These are phyloP conservation scores for Plasmopara halstedii DNA, from an alignment of 352 stramenopile genomes.

Conservation along the genomic window DNA sequence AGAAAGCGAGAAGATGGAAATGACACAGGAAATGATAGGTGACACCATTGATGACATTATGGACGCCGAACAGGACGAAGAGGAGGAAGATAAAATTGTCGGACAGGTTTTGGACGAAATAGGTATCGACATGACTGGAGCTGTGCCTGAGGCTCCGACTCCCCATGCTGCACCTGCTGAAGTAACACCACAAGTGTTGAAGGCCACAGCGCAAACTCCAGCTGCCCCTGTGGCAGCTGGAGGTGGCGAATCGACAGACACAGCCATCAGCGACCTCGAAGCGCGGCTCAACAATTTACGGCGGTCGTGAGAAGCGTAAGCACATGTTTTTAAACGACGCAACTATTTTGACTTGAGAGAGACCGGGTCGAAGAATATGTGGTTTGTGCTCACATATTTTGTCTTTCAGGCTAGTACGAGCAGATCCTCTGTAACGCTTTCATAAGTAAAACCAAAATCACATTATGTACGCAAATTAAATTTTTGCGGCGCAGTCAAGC, in stretches of 20 bases:
- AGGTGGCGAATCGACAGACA: constrained; percentile 37
- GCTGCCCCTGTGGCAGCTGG: constrained; percentile 50
- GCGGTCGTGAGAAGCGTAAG: constrained; percentile 37
- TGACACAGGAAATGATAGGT: constrained; percentile 97
- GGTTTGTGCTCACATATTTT: background rate
- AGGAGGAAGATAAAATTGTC: constrained; percentile 96
- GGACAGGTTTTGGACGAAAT: constrained; percentile 97
- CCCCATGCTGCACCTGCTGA: constrained; percentile 31
- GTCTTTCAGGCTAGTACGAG: no score
- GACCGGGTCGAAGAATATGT: background rate
- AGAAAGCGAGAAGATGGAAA: constrained; percentile 97
- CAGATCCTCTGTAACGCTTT: no score
- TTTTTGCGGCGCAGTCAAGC: no score
- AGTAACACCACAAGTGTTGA: constrained; percentile 40
- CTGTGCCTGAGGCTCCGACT: constrained; percentile 85
- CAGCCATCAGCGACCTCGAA: constrained; percentile 94
- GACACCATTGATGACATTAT: constrained; percentile 97
- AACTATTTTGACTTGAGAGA: background rate
- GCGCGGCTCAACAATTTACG: constrained; percentile 95
- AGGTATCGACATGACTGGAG: constrained; percentile 90
- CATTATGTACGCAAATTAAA: constrained; percentile 6
- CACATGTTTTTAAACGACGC: background rate
- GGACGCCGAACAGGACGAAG: constrained; percentile 91
- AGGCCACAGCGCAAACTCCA: constrained; percentile 28
- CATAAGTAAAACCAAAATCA: constrained; percentile 4